phyloP scores from a whole-genome alignment of 441 rosid species.

The Syzygium syzygioides region DNA sequence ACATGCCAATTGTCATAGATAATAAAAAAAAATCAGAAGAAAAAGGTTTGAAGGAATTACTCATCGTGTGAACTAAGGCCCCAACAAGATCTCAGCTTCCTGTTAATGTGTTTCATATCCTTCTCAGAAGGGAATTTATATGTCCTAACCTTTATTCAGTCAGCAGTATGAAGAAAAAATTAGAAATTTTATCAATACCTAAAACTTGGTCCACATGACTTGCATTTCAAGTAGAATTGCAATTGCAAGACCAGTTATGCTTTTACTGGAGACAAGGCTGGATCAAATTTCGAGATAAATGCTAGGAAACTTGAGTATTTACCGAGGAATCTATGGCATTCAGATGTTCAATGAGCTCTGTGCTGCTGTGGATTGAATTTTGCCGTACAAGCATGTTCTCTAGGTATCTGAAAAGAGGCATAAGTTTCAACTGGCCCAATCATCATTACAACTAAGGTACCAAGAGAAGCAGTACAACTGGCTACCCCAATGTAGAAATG shows the following conservation, averaged over 20 bases:
- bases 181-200: neutral
- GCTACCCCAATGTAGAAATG: neutral
- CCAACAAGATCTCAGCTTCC: conserved; percentile 90
- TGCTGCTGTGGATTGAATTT: conserved; percentile 37
- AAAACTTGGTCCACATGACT: neutral
- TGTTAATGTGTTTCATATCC: conserved; percentile 91
- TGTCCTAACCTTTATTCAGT: conserved; percentile 38
- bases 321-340: conserved; percentile 60
- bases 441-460: neutral
- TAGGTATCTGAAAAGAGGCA: conserved; percentile 47
- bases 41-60: conserved; percentile 24
- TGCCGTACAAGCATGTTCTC: conserved; percentile 44
- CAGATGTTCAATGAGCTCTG: conserved; percentile 50
- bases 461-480: neutral
- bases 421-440: neutral
- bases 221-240: neutral
- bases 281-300: neutral
- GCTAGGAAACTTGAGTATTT: conserved; percentile 7
- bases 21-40: neutral
- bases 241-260: neutral
- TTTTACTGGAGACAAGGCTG: neutral
- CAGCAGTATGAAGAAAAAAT: conserved; percentile 1
- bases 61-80: conserved; percentile 79
- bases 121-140: conserved; percentile 78
- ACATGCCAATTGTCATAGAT: neutral